Base-by-base conservation (phyloP, 768 basidiomycete genomes). In the Tylopilus subfusipes region DNA sequence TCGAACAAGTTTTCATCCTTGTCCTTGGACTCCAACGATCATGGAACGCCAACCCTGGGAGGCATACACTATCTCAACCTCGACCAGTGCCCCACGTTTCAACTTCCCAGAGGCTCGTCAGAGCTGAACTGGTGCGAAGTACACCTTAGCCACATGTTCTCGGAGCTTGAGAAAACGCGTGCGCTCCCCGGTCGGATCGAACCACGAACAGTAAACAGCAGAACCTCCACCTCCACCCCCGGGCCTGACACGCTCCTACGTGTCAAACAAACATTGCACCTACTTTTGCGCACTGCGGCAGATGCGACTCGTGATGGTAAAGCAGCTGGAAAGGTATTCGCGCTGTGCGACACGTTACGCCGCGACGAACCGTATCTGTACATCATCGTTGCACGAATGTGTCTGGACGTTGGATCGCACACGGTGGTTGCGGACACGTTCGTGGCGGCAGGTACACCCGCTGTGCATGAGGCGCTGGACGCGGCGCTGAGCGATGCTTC, bases 381-480 rank as follows among this genome's bases (percentile, higher is more conserved):
- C 27, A 63, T 84, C 48, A 74, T 84, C 62, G 58, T 84, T 48
- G 72, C 74, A 27, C 64, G 68, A 11, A 60, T 82, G 42, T 69
- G 78, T 11, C 65, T 78, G 40, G 83, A 85, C 54, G 59, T 79
- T 16, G 57, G 57, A 3, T 64, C 63, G 12, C 63, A 65, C 53
- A 82, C 82, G 2, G 48, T 83, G 0, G 68, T 84, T 7, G 73
- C 71, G 25, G 82, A 83, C 54, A 71, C 73, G 3, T 82, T 72
- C 58, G 73, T 80, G 10, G 67, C 80, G 3, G 73, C 76, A 0
- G 58, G 72, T 30, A 67, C 48, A 31, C 52, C 27, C n/a, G 53
- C 48, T 2, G 44, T 63, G 7, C 44, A 19, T 13, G 25, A 29
- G 2, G 33, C 24, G 3, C n/a, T 58, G 27, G 11, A 11, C 1